These are phyloP conservation scores for Saccharomycodes ludwigii DNA, from an alignment of 805 yeast species.

Conservation along the genomic window DNA sequence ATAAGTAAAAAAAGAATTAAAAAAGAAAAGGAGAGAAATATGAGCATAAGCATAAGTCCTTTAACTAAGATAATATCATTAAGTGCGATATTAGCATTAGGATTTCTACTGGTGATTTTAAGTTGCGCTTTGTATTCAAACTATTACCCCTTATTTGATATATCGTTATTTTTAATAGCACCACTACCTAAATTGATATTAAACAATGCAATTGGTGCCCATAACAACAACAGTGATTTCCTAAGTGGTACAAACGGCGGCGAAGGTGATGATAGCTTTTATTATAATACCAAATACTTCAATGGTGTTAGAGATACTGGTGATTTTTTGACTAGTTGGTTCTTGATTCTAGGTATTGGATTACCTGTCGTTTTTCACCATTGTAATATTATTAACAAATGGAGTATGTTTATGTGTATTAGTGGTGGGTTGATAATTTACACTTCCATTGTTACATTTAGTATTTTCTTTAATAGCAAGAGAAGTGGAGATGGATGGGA, in stretches of 20 bases:
- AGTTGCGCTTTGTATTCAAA: conserved; percentile 82
- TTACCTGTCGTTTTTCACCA: conserved; percentile 72
- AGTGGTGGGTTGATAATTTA: conserved; percentile 78
- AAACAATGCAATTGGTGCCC: conserved; percentile 30
- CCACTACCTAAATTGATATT: conserved; percentile 61
- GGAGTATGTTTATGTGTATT: conserved; percentile 68
- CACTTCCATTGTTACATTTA: conserved; percentile 71
- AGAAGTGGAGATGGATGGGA: conserved; percentile 13
- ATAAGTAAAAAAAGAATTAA: too few species aligned
- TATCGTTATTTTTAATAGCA: conserved; percentile 53
- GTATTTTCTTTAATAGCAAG: conserved; percentile 46
- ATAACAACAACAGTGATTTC: conserved; percentile 54
- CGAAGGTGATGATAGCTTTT: too few species aligned
- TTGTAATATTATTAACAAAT: conserved; percentile 51
- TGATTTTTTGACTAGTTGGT: conserved; percentile 62
- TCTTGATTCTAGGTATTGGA: conserved; percentile 63
- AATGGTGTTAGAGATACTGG: conserved; percentile 59
- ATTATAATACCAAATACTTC: conserved; percentile 14
- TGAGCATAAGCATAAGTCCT: neutral
- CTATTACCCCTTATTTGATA: conserved; percentile 80
- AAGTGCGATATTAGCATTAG: conserved; percentile 48
- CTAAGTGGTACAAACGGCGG: conserved; percentile 14
- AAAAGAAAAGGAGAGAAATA: neutral
- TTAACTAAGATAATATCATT: conserved; percentile 1
- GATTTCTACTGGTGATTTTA: conserved; percentile 76